A percentile compares a stretch with the other conserved stretches of the same genome.
phyloP scores from a whole-genome alignment of 202 grass and related monocot species.

The Digitaria exilis region DNA sequence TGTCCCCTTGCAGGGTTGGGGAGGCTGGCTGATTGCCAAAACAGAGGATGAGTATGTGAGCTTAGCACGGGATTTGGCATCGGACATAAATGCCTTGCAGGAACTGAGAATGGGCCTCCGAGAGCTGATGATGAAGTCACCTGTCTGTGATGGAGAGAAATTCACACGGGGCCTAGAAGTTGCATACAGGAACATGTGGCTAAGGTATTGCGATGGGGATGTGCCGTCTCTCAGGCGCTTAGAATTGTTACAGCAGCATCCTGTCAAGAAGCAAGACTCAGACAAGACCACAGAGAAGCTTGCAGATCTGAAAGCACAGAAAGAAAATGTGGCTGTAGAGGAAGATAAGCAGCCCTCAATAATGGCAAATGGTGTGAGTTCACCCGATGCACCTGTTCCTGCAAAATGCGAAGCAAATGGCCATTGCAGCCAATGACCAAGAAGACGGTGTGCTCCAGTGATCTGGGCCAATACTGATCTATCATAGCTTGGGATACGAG shows the following conservation, averaged over 20 bases:
- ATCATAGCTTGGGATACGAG: slow-evolving; percentile 16
- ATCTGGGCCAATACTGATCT: slow-evolving; percentile 21
- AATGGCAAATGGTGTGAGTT: slow-evolving; percentile 35
- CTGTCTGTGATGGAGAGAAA: slow-evolving; percentile 80
- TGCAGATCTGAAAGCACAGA: slow-evolving; percentile 45
- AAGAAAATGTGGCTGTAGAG: neutral
- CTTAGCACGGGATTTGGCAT: slow-evolving; percentile 73
- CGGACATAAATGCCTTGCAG: slow-evolving; percentile 77
- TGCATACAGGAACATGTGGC: slow-evolving; percentile 91
- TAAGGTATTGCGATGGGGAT: slow-evolving; percentile 71
- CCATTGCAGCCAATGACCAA: slow-evolving; percentile 44
- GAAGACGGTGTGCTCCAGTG: neutral
- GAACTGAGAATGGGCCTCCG: slow-evolving; percentile 78
- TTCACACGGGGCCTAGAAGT: slow-evolving; percentile 84
- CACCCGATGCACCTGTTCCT: slow-evolving; percentile 6
- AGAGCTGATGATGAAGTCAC: slow-evolving; percentile 81
- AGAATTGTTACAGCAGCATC: slow-evolving; percentile 53
- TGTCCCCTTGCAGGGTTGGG: slow-evolving; percentile 56
- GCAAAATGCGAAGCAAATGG: slow-evolving; percentile 56
- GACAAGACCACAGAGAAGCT: slow-evolving; percentile 37
- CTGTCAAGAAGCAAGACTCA: slow-evolving; percentile 43
- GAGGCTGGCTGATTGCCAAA: slow-evolving; percentile 82
- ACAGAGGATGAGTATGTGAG: slow-evolving; percentile 87
- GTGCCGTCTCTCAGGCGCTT: slow-evolving; percentile 61
- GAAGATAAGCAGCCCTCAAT: slow-evolving; percentile 30